phyloP scores from a whole-genome alignment of 1,284 basidiomycete species.

The Athelia sp. region DNA sequence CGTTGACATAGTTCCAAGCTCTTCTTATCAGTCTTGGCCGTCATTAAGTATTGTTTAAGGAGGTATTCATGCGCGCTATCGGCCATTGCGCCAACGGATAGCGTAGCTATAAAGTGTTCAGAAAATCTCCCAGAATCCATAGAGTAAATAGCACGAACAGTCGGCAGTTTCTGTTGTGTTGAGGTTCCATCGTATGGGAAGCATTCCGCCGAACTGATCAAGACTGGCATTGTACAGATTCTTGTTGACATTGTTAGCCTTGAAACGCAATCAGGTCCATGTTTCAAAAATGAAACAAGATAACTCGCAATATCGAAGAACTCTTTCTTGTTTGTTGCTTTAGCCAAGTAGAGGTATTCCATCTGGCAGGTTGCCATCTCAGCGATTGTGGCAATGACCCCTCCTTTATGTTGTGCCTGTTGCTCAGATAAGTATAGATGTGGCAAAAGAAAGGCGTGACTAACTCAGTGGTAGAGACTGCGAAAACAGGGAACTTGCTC shows the following conservation, averaged over 20 bases:
- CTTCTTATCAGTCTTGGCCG: constrained; percentile 49
- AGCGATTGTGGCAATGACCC: constrained; percentile 38
- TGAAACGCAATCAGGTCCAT: constrained; percentile 1
- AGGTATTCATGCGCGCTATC: constrained; percentile 77
- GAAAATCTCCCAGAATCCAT: constrained; percentile 3
- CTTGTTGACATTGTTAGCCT: constrained; percentile 51
- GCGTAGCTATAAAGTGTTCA: constrained; percentile 29
- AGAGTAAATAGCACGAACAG: constrained; percentile 25
- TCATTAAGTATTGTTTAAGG: constrained; percentile 67
- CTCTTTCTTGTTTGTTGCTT: constrained; percentile 43
- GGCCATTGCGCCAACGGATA: constrained; percentile 59
- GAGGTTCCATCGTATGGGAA: constrained; percentile 48
- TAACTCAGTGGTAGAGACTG: constrained; percentile 44
- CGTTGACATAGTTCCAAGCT: constrained; percentile 57
- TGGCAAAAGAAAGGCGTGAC: constrained; percentile 8
- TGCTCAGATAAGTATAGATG: constrained; percentile 16
- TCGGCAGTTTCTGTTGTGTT: constrained; percentile 32
- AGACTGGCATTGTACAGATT: constrained; percentile 41
- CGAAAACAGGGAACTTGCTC: constrained; percentile 43
- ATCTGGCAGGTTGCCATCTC: constrained; percentile 54
- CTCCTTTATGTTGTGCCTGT: constrained; percentile 18
- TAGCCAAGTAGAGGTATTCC: constrained; percentile 55
- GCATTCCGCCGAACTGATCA: constrained; percentile 43
- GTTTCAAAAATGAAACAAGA: constrained; percentile 1
- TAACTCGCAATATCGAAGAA: constrained; percentile 41